Evolutionary conservation across 257 asterid species (phyloP).

Genomic region (Solanum habrochaites): DNA sequence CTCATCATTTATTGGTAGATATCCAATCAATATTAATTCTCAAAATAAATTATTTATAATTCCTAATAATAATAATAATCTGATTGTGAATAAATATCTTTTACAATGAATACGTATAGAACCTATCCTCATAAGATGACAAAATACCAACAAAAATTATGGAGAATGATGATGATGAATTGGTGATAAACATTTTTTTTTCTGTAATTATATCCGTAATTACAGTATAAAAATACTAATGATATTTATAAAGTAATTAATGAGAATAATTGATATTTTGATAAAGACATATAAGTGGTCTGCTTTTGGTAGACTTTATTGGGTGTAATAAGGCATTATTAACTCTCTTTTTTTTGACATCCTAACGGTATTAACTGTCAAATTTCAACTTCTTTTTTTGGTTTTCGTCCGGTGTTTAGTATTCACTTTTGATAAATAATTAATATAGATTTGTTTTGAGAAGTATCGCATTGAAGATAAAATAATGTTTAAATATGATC

Average conservation of each 20-base stretch:
- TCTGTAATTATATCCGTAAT: not conserved
- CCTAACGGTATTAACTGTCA: conserved; percentile 57
- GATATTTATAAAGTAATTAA: not conserved
- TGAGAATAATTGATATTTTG: not conserved
- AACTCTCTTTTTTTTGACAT: not conserved
- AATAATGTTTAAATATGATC: not conserved
- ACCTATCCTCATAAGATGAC: not conserved
- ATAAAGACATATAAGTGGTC: not conserved
- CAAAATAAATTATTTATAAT: too few species aligned
- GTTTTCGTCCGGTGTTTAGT: too few species aligned
- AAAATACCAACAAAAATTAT: not conserved
- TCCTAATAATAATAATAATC: too few species aligned
- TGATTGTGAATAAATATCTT: not conserved
- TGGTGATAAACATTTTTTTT: not conserved
- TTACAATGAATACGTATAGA: not conserved
- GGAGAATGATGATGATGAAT: not conserved
- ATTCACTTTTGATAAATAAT: too few species aligned
- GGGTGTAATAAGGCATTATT: not conserved
- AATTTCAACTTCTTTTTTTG: not conserved
- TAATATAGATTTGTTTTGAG: too few species aligned
- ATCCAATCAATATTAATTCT: not conserved
- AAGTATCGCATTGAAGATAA: too few species aligned
- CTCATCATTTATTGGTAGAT: not conserved
- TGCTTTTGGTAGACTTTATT: not conserved
- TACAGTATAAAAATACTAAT: not conserved